phyloP scores from a whole-genome alignment of 352 stramenopile genomes.

The Phytopythium kandeliae region DNA sequence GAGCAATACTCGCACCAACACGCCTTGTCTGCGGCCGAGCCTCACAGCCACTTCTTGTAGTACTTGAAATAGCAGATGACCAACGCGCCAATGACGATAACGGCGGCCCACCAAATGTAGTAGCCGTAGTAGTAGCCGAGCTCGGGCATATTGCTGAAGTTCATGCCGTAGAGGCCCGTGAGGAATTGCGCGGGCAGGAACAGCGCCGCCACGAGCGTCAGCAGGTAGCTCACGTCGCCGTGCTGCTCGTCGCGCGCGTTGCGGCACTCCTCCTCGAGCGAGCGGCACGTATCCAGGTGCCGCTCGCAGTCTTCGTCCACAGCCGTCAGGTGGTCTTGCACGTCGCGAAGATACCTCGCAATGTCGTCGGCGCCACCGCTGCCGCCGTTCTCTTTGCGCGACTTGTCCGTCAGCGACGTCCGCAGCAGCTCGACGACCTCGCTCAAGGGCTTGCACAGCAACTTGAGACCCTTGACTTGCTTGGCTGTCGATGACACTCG shows the following conservation, averaged over 20 bases:
- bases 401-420: background rate
- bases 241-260: conserved; percentile 58
- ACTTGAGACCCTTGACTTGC: conserved; percentile 69
- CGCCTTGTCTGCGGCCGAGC: too few species aligned
- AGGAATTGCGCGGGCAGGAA: conserved; percentile 85
- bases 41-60: conserved; percentile 73
- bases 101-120: conserved; percentile 68
- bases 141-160: conserved; percentile 86
- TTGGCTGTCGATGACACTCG: conserved; percentile 53
- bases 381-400: conserved; percentile 22
- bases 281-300: conserved; percentile 63
- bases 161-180: conserved; percentile 87
- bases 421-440: conserved; percentile 7
- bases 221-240: conserved; percentile 72
- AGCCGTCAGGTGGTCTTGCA: conserved; percentile 81
- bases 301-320: conserved; percentile 79
- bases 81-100: conserved; percentile 34
- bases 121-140: conserved; percentile 73
- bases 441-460: conserved; percentile 55
- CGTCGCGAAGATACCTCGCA: conserved; percentile 74
- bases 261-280: conserved; percentile 62
- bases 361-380: conserved; percentile 60
- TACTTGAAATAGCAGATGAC: conserved; percentile 63
- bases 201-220: conserved; percentile 77
- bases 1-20: too few species aligned